Conservation (phyloP, 2,329 filamentous ascomycete species). For the Penicillium sp. region DNA sequence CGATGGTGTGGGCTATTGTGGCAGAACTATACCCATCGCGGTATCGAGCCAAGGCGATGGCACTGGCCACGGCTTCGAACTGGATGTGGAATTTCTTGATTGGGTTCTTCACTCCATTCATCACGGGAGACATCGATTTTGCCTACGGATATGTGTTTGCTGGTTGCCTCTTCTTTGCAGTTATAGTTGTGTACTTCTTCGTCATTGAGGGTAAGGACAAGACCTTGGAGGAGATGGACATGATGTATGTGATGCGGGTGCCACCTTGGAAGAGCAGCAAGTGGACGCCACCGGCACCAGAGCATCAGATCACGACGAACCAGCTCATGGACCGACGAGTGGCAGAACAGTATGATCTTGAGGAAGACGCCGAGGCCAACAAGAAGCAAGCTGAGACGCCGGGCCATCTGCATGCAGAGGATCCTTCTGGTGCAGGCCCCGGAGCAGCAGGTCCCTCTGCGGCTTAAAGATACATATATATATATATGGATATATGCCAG, state of each 20-base stretch:
- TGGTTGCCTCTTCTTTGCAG: slow-evolving; percentile 65
- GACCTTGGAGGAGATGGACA: slow-evolving; percentile 72
- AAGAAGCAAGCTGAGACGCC: slow-evolving; percentile 12
- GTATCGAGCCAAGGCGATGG: slow-evolving; percentile 71
- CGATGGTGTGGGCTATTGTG: slow-evolving; percentile 53
- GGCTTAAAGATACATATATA: background rate
- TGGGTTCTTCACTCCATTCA: slow-evolving; percentile 77
- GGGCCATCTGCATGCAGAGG: slow-evolving; percentile 24
- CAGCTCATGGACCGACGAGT: slow-evolving; percentile 26
- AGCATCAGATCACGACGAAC: slow-evolving; percentile 26
- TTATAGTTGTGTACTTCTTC: slow-evolving; percentile 68
- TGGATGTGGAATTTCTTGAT: slow-evolving; percentile 74
- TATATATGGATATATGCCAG: too few relatives aligned
- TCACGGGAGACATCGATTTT: slow-evolving; percentile 69
- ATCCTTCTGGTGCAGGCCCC: slow-evolving; percentile 12
- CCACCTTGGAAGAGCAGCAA: slow-evolving; percentile 59
- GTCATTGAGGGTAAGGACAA: slow-evolving; percentile 70
- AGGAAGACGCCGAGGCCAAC: slow-evolving; percentile 13
- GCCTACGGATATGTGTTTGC: slow-evolving; percentile 77
- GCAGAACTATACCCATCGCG: slow-evolving; percentile 44
- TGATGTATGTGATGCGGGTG: slow-evolving; percentile 66
- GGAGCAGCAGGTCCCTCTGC: slow-evolving; percentile 17
- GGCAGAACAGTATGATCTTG: slow-evolving; percentile 16
- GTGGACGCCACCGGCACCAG: slow-evolving; percentile 35
- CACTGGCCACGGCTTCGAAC: slow-evolving; percentile 72